Evolutionary conservation across 495 filamentous ascomycete species (phyloP), one percentile per base, ranked within the genome.

Genomic region (Aspergillus ellipticus): DNA sequence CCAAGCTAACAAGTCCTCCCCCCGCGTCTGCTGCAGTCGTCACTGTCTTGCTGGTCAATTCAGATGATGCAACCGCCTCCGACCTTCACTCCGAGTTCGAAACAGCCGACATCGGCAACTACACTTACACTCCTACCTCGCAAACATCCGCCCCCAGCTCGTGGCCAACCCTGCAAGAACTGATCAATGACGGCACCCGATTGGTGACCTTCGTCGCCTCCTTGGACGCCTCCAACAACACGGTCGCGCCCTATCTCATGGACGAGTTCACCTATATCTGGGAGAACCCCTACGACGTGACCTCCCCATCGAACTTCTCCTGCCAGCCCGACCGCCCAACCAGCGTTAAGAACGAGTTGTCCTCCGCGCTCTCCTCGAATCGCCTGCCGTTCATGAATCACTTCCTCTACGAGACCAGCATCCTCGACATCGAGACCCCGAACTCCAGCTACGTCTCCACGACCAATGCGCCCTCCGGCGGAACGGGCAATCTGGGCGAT

Each of bases 221-320:
- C 21, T 61, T 88, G 47, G 66, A 66, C 37, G 53, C 72, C 6
- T 61, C 65, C 17, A 58, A 53, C 39, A 76, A 78, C 49, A 61
- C 71, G 9, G 54, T 60, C 0, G 78, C 82, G 55, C 79, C 84
- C 0, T 90, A 89, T 74, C 81, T 92, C 6, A 74, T 90, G 51
- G 80, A 89, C 66, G 81, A 92, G 68, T 92, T 89, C 68, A 78
- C 72, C 42, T 87, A 85, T 64, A 72, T 91, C 67, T 92, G 87
- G 81, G 89, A 93, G 68, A 90, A 87, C 21, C 79, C 81, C 0
- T 93, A 87, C 72, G 86, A 90, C 54, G 85, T 86, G 10, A 76
- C 75, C 21, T 75, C 83, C 52, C 61, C 74, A 1, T 78, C 66
- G 1, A 89, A 89, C 66, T 89, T 88, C 54, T 72, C 75, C 49